Conservation (phyloP, 1,284 basidiomycete species). For the Ganoderma multipileum region DNA sequence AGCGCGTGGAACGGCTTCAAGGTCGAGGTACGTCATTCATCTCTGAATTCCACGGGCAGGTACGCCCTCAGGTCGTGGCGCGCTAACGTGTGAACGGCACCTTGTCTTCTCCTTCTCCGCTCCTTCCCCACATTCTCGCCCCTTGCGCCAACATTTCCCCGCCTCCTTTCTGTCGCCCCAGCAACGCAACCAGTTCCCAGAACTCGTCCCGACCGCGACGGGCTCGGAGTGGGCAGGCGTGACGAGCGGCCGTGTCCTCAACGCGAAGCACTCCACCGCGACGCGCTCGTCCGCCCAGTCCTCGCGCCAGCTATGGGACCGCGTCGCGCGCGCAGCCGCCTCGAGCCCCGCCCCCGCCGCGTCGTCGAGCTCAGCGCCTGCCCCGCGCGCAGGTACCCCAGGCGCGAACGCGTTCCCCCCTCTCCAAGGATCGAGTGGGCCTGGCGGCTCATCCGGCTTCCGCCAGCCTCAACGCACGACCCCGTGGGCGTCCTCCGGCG, state of each 20-base stretch:
- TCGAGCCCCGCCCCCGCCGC: constrained; percentile 43
- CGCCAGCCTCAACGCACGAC: constrained; percentile 58
- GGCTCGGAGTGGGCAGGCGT: constrained; percentile 80
- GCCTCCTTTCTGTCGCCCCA: constrained; percentile 38
- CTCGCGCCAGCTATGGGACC: constrained; percentile 80
- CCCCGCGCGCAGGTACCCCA: constrained; percentile 31
- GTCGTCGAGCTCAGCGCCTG: constrained; percentile 38
- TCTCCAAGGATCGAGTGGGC: constrained; percentile 37
- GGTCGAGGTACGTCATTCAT: constrained; percentile 65
- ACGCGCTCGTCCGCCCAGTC: constrained; percentile 63
- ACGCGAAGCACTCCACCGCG: constrained; percentile 79
- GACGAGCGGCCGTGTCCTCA: constrained; percentile 81
- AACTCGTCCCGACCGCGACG: constrained; percentile 67
- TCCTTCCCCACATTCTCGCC: background rate
- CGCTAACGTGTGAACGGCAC: background rate
- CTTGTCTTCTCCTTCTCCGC: background rate
- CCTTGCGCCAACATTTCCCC: background rate
- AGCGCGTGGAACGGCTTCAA: constrained; percentile 86
- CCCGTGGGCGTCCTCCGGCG: constrained; percentile 56
- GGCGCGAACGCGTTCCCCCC: constrained; percentile 54
- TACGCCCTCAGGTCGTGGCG: background rate
- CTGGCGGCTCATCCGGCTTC: constrained; percentile 40
- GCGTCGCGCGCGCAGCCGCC: constrained; percentile 85
- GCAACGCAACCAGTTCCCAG: constrained; percentile 87
- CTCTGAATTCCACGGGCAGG: background rate